Base-by-base conservation (phyloP, 2,329 filamentous ascomycete species). In the Aspergillus felis region DNA sequence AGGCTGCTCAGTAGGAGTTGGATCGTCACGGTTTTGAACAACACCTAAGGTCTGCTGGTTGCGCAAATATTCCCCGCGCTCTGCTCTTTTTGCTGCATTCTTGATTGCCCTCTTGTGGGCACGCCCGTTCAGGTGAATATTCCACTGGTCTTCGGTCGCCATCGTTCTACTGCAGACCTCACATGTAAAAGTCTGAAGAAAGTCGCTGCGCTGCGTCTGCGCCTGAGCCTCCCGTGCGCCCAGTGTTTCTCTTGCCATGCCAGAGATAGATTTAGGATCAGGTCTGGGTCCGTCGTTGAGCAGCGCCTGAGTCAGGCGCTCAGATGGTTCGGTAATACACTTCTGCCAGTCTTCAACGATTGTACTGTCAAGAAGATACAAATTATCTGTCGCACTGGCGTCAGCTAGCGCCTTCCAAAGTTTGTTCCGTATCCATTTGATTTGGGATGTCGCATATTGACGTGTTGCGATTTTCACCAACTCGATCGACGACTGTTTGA, bases 341-440 rank as follows among this genome's bases (percentile, higher is more conserved):
- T 79, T 70, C 0, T 80, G 66, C 81, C 90, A 97, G 1, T 74
- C 68, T 0, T 78, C 67, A 2, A 87, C 77, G 63, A 94, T 81
- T 2, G 88, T 91, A 61, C 90, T 90, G 74, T 99, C 91, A 1
- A 97, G 76, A 1, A 97, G 75, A 70, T 90, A 97, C 1, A 97
- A 78, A 38, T 78, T 84, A 24, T 82, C 73, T 52, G 79, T 74
- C 17, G 80, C 74, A 2, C 76, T 79, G 38, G 83, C 79, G 20
- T 84, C 81, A 41, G 77, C 79, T 28, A 94, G 77, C 1, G 87
- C 84, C 9, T 87, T 86, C 46, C 94, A 82, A 27, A 96, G 82
- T 69, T 96, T 96, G 64, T 88, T 84, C 17, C 88, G 84, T 55
- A 97, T 95, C 91, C 92, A 99, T 57, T 87, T 85, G 20, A 90